phyloP scores from a whole-genome alignment of 805 yeast genomes.

The Kodamaea sagamina region DNA sequence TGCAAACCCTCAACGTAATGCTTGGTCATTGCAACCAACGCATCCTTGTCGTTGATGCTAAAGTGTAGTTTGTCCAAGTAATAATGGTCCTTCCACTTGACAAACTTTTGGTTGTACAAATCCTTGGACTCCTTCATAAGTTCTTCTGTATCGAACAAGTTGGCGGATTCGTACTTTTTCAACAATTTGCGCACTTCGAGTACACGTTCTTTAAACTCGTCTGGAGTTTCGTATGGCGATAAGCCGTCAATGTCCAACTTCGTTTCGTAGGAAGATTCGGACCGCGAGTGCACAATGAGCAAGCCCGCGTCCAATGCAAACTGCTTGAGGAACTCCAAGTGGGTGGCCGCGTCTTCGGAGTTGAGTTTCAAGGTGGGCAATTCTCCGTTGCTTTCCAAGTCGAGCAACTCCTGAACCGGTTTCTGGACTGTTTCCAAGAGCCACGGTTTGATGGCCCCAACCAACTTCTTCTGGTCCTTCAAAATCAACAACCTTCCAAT shows the following conservation, averaged over 20 bases:
- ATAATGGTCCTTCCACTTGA: conserved; percentile 81
- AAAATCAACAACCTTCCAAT: conserved; percentile 64
- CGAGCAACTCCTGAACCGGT: conserved; percentile 35
- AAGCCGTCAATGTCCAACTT: conserved; percentile 75
- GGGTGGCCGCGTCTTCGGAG: conserved; percentile 44
- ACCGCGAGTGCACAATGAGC: conserved; percentile 62
- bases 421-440: conserved; percentile 35
- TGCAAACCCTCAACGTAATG: conserved; percentile 93
- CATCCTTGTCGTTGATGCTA: conserved; percentile 58
- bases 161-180: conserved; percentile 66
- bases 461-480: conserved; percentile 74
- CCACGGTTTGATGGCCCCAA: conserved; percentile 59
- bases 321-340: conserved; percentile 61
- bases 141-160: conserved; percentile 61
- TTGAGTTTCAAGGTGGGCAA: conserved; percentile 43
- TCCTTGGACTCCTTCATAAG: conserved; percentile 50
- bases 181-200: conserved; percentile 53
- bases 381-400: conserved; percentile 31
- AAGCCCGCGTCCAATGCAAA: conserved; percentile 69
- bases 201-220: conserved; percentile 58
- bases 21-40: conserved; percentile 63
- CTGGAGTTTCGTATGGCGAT: conserved; percentile 65
- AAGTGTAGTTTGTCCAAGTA: conserved; percentile 80
- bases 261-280: conserved; percentile 56
- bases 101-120: conserved; percentile 72